Evolutionary conservation across 1,139 yeast genomes (phyloP).

Genomic region (Sugiyamaella novakii): DNA sequence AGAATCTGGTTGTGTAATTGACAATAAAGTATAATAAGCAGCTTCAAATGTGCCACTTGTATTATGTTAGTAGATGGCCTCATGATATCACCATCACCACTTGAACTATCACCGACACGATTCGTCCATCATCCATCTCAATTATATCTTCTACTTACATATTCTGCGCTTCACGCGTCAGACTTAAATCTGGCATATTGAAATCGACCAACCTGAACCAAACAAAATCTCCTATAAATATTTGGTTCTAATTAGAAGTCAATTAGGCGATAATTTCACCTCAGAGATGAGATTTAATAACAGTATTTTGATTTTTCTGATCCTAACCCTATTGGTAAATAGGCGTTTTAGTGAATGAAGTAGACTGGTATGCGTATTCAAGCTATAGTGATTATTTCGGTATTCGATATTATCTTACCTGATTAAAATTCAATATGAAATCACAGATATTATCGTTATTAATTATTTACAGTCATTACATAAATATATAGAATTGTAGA

Average conservation of each 20-base stretch:
- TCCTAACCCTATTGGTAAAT: slow-evolving; percentile 13
- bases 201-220: background rate
- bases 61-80: background rate
- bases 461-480: background rate
- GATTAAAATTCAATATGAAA: no score
- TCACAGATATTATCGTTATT: no score
- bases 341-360: slow-evolving; percentile 8
- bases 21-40: slow-evolving; percentile 32
- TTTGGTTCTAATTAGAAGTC: background rate
- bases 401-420: no score
- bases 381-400: no score
- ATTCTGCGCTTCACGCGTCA: slow-evolving; percentile 15
- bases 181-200: slow-evolving; percentile 13
- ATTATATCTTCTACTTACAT: slow-evolving; percentile 7
- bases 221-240: background rate
- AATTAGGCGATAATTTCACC: background rate
- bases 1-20: slow-evolving; percentile 23
- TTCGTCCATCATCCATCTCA: background rate
- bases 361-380: no score
- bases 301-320: slow-evolving; percentile 2
- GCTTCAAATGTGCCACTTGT: slow-evolving; percentile 33
- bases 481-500: slow-evolving; percentile 1
- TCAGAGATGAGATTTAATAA: background rate
- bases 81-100: background rate
- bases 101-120: background rate